A percentile compares a stretch with the other conserved stretches of the same genome.
Conservation (phyloP, 2,329 filamentous ascomycete genomes). For the Penicillium digitatum region DNA sequence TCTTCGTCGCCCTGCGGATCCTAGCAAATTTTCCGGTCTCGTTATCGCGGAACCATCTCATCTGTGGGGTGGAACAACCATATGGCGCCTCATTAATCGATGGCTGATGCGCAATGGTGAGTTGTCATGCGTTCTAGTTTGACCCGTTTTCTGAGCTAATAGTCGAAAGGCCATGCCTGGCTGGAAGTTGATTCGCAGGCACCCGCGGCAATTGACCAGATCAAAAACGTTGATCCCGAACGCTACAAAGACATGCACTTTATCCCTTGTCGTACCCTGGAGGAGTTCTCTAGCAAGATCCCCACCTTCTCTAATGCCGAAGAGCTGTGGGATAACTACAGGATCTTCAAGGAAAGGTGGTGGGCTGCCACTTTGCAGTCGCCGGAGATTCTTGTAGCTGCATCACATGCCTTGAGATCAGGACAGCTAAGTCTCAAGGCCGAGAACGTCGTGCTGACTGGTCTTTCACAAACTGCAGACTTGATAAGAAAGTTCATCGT, state of each 20-base stretch:
- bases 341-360: not conserved
- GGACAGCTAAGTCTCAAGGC: not conserved
- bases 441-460: not conserved
- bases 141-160: not conserved
- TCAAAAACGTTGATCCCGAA: not conserved
- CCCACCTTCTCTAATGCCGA: not conserved
- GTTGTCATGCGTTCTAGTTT: not conserved
- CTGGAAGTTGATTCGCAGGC: conserved; percentile 3
- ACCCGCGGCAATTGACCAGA: not conserved
- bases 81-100: not conserved
- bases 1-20: not conserved
- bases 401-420: not conserved
- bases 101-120: conserved; percentile 4
- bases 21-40: not conserved
- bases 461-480: conserved; percentile 1
- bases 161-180: not conserved
- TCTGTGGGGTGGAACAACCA: not conserved
- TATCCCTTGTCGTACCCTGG: not conserved
- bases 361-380: conserved; percentile 1
- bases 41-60: conserved; percentile 1
- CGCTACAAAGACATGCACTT: conserved; percentile 2
- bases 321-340: not conserved
- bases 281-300: not conserved
- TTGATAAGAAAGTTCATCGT: conserved; percentile 3
- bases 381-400: not conserved